A percentile compares a stretch with the other conserved stretches of the same genome.
Evolutionary conservation across 1,284 basidiomycete species (phyloP).

Genomic region (Papiliotrema flavescens): DNA sequence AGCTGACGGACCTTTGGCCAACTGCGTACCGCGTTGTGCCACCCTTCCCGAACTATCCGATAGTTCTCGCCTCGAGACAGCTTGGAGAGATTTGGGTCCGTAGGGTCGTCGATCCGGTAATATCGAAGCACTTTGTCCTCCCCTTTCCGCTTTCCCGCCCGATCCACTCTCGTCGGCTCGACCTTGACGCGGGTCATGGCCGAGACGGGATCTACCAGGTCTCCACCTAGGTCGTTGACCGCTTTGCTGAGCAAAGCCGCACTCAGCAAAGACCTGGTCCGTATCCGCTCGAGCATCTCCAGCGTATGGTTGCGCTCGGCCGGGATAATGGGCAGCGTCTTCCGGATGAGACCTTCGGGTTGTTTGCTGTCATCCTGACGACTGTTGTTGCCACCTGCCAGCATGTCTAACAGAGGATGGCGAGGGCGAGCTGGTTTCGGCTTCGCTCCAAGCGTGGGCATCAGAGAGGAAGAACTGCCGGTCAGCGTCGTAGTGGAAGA

Average conservation of each 20-base stretch:
- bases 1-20: background rate
- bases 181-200: constrained; percentile 6
- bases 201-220: constrained; percentile 52
- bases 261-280: constrained; percentile 58
- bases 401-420: background rate
- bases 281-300: constrained; percentile 1
- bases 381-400: background rate
- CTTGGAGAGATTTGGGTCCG: background rate
- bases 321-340: constrained; percentile 67
- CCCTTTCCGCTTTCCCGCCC: constrained; percentile 13
- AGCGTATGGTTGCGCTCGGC: constrained; percentile 53
- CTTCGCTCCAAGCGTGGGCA: constrained; percentile 1
- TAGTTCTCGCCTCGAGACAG: background rate
- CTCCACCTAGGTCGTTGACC: constrained; percentile 67
- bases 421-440: background rate
- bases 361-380: background rate
- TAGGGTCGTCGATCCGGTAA: background rate
- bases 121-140: constrained; percentile 4
- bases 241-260: constrained; percentile 64
- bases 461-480: background rate
- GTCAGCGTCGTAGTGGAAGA: constrained; percentile 5
- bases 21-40: constrained; percentile 50
- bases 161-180: background rate
- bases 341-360: constrained; percentile 27
- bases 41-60: constrained; percentile 52